A percentile compares a stretch with the other conserved stretches of the same genome.
Conservation (phyloP, 371 early-diverging fungal species). For the Mucor piriformis region DNA sequence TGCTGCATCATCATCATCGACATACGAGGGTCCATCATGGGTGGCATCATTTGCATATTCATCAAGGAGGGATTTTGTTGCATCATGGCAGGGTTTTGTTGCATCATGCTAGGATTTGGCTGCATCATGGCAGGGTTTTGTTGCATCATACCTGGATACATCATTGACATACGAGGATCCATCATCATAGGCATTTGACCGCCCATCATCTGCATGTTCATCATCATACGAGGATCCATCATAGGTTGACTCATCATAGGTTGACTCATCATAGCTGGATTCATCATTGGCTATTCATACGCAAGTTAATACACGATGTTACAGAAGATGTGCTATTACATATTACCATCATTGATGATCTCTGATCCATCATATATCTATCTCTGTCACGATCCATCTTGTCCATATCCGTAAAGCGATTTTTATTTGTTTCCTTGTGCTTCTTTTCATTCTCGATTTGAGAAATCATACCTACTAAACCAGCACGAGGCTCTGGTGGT, state of each 20-base stretch:
- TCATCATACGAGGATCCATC: slow-evolving; percentile 40
- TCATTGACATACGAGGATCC: slow-evolving; percentile 25
- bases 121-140: slow-evolving; percentile 28
- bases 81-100: slow-evolving; percentile 28
- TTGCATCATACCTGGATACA: slow-evolving; percentile 36
- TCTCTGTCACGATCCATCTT: slow-evolving; percentile 34
- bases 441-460: slow-evolving; percentile 48
- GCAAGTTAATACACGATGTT: too few relatives aligned
- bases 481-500: slow-evolving; percentile 43
- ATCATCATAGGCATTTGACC: slow-evolving; percentile 39
- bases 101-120: slow-evolving; percentile 23
- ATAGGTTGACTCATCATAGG: slow-evolving; percentile 32
- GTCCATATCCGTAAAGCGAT: slow-evolving; percentile 28
- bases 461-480: slow-evolving; percentile 51
- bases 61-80: slow-evolving; percentile 26
- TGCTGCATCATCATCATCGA: slow-evolving; percentile 46
- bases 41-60: slow-evolving; percentile 28
- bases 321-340: too few relatives aligned
- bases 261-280: slow-evolving; percentile 26
- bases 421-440: slow-evolving; percentile 33
- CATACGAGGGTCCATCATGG: slow-evolving; percentile 48
- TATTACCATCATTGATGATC: slow-evolving; percentile 20
- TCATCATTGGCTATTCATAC: slow-evolving; percentile 21
- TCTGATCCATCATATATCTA: slow-evolving; percentile 36
- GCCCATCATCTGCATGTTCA: slow-evolving; percentile 33